Evolutionary conservation across 805 yeast genomes (phyloP).

Genomic region (Blastobotrys terrestris): DNA sequence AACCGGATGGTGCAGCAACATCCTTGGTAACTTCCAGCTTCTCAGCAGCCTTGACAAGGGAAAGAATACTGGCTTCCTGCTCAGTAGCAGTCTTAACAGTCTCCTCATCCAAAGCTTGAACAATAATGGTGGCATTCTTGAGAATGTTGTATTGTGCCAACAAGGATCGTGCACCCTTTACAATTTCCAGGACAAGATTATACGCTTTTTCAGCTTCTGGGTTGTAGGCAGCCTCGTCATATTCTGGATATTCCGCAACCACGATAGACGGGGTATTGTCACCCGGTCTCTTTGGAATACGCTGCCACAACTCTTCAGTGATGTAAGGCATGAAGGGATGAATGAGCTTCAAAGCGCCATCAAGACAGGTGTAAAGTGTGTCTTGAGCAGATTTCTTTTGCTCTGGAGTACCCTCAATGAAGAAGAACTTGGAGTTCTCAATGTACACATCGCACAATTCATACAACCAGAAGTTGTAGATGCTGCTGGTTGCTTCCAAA

Average conservation of each 20-base stretch:
- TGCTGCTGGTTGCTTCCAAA: constrained; percentile 75
- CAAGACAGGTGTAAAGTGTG: constrained; percentile 87
- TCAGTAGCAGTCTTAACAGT: constrained; percentile 48
- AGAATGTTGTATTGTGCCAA: constrained; percentile 84
- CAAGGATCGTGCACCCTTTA: constrained; percentile 87
- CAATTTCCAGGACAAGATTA: constrained; percentile 76
- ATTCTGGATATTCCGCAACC: constrained; percentile 73
- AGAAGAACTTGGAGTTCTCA: constrained; percentile 91
- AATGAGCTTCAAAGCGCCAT: constrained; percentile 82
- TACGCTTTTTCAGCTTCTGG: constrained; percentile 64
- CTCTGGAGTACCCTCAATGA: constrained; percentile 80
- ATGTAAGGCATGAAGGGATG: constrained; percentile 98
- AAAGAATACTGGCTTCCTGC: constrained; percentile 81
- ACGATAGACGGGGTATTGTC: constrained; percentile 69
- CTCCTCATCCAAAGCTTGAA: constrained; percentile 55
- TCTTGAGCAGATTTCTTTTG: constrained; percentile 89
- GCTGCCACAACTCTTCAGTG: constrained; percentile 99
- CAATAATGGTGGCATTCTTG: constrained; percentile 80
- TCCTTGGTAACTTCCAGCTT: constrained; percentile 53
- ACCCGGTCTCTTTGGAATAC: constrained; percentile 79
- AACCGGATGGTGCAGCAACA: constrained; percentile 74
- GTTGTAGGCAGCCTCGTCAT: constrained; percentile 54
- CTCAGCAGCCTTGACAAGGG: constrained; percentile 87
- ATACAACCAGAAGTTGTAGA: constrained; percentile 91
- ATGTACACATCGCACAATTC: constrained; percentile 96